Conservation (phyloP, 148 eudicot species). For the Rhododendron williamsianum region DNA sequence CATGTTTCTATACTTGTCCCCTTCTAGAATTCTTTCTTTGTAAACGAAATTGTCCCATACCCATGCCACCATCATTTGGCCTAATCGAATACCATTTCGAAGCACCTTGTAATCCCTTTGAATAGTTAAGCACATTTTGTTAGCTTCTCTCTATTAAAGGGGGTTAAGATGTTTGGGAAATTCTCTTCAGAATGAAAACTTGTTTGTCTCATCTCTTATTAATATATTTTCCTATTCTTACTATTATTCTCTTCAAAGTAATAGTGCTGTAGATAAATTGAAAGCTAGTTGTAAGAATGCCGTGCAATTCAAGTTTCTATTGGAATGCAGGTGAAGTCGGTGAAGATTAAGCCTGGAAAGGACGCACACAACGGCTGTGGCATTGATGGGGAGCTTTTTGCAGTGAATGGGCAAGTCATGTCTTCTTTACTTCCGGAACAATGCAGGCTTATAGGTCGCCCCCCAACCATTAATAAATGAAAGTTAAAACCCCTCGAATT, state of each 20-base stretch:
- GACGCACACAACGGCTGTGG: constrained; percentile 77
- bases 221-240: neutral
- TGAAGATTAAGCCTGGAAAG: constrained; percentile 90
- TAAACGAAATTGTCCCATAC: neutral
- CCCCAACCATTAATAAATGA: constrained; percentile 43
- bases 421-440: constrained; percentile 83
- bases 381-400: constrained; percentile 93
- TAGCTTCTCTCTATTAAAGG: neutral
- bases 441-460: constrained; percentile 90
- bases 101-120: neutral
- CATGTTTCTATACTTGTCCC: neutral
- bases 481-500: neutral
- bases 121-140: neutral
- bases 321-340: constrained; percentile 78
- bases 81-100: neutral
- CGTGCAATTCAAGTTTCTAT: neutral
- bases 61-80: neutral
- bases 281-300: neutral
- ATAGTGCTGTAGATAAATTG: neutral
- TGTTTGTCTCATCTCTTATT: neutral
- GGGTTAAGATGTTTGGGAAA: neutral
- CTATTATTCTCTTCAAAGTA: too few relatives aligned
- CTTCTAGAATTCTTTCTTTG: neutral
- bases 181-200: neutral
- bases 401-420: constrained; percentile 74